Percentiles rank a stretch among this genome's conserved stretches.
Evolutionary conservation across 2,329 filamentous ascomycete species (phyloP).

Genomic region (Talaromyces albobiverticillius): DNA sequence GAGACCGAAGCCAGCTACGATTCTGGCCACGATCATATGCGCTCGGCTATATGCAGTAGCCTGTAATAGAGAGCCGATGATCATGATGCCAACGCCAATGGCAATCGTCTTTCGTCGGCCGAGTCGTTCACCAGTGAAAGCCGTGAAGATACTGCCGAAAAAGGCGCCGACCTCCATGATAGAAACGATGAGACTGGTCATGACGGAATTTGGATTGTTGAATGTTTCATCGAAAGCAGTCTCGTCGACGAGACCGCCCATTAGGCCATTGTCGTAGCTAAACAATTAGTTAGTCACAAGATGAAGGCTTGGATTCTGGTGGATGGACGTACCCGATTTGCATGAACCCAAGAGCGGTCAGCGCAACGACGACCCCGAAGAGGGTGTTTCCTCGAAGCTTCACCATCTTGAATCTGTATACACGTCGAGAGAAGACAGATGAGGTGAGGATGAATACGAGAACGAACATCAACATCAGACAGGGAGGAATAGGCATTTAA

Average conservation of each 20-base stretch:
- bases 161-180: constrained; percentile 11
- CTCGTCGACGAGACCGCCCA: constrained; percentile 34
- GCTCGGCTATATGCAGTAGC: constrained; percentile 40
- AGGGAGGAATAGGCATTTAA: no score
- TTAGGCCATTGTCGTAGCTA: constrained; percentile 42
- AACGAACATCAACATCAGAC: no score
- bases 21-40: constrained; percentile 46
- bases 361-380: constrained; percentile 41
- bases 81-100: constrained; percentile 44
- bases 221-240: constrained; percentile 30
- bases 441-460: no score
- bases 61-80: constrained; percentile 45
- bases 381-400: constrained; percentile 34
- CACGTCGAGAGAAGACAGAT: no score
- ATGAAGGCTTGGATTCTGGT: neutral
- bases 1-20: constrained; percentile 48
- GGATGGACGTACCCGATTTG: constrained; percentile 38
- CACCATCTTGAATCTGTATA: neutral
- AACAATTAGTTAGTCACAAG: neutral
- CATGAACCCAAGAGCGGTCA: constrained; percentile 49
- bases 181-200: constrained; percentile 42
- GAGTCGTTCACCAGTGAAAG: neutral
- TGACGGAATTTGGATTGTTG: constrained; percentile 35
- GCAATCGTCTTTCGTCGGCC: constrained; percentile 25
- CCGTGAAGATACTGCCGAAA: neutral